Evolutionary conservation across 78 protist genomes (phyloP).

Genomic region (Dictyostelium purpureum): DNA sequence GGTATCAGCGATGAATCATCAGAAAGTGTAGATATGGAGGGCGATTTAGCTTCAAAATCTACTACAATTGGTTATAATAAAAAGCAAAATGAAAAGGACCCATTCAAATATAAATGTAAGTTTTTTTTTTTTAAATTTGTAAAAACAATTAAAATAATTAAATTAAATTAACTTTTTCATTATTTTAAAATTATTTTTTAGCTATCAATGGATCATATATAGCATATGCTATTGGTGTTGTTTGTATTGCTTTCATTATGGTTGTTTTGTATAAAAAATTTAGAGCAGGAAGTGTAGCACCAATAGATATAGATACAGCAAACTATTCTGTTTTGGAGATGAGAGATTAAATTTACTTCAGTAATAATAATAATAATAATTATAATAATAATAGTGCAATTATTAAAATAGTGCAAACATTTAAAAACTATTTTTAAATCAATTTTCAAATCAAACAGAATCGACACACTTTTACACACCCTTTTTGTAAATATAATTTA

Average conservation of each 20-base stretch:
- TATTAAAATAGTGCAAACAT: not conserved
- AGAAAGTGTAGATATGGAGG: too few species aligned
- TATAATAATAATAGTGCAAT: not conserved
- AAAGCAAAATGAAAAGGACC: not conserved
- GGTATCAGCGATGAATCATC: not conserved
- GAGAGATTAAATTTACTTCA: constrained; percentile 4
- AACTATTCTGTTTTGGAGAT: constrained; percentile 6
- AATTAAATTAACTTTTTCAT: too few species aligned
- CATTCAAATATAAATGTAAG: not conserved
- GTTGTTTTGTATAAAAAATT: not conserved
- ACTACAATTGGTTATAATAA: not conserved
- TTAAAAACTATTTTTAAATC: not conserved
- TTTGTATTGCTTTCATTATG: not conserved
- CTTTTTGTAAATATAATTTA: too few species aligned
- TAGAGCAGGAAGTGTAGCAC: not conserved
- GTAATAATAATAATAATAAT: not conserved
- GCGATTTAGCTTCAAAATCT: not conserved
- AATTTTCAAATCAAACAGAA: not conserved
- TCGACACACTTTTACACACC: too few species aligned
- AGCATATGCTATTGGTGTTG: constrained; percentile 12
- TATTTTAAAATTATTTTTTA: not conserved
- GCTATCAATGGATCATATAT: constrained; percentile 4
- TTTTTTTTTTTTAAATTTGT: not conserved
- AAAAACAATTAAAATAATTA: not conserved
- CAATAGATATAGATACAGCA: not conserved